Evolutionary conservation across 1,139 yeast genomes (phyloP).

Genomic region (Eremothecium gossypii): DNA sequence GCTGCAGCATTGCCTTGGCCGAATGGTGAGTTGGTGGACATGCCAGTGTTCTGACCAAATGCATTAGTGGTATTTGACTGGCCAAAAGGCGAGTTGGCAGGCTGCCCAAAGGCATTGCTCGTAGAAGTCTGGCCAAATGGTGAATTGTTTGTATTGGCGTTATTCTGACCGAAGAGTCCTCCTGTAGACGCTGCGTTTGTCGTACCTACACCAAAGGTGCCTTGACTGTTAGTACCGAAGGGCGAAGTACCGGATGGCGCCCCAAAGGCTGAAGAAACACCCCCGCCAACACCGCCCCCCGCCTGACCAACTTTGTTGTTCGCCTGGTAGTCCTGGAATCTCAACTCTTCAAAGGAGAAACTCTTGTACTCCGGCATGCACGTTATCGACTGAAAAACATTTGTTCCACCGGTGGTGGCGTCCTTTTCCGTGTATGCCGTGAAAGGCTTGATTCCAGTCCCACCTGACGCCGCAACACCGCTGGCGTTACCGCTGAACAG

Average conservation of each 20-base stretch:
- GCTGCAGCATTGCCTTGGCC: conserved; percentile 16
- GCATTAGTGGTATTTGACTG: conserved; percentile 21
- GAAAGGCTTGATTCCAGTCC: conserved; percentile 66
- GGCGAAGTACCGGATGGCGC: conserved; percentile 12
- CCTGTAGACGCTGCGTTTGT: conserved; percentile 11
- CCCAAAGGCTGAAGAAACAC: conserved; percentile 29
- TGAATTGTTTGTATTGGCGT: conserved; percentile 7
- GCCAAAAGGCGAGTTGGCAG: conserved; percentile 20
- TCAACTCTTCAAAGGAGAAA: conserved; percentile 77
- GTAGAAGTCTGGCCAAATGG: conserved; percentile 26
- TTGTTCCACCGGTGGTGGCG: conserved; percentile 45
- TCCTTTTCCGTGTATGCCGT: conserved; percentile 67
- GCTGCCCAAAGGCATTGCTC: conserved; percentile 16
- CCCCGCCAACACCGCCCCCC: conserved; percentile 15
- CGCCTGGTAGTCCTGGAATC: conserved; percentile 80
- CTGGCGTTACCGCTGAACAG: conserved; percentile 25
- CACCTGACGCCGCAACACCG: conserved; percentile 36
- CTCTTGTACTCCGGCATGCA: conserved; percentile 86
- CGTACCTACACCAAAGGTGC: conserved; percentile 18
- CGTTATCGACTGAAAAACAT: conserved; percentile 62
- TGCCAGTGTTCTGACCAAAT: conserved; percentile 23
- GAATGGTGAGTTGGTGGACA: conserved; percentile 9
- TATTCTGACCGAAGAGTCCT: conserved; percentile 8
- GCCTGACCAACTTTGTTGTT: conserved; percentile 39
- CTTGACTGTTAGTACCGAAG: conserved; percentile 14